phyloP scores from a whole-genome alignment of 2,329 filamentous ascomycete genomes.

The Penicillium sp. region DNA sequence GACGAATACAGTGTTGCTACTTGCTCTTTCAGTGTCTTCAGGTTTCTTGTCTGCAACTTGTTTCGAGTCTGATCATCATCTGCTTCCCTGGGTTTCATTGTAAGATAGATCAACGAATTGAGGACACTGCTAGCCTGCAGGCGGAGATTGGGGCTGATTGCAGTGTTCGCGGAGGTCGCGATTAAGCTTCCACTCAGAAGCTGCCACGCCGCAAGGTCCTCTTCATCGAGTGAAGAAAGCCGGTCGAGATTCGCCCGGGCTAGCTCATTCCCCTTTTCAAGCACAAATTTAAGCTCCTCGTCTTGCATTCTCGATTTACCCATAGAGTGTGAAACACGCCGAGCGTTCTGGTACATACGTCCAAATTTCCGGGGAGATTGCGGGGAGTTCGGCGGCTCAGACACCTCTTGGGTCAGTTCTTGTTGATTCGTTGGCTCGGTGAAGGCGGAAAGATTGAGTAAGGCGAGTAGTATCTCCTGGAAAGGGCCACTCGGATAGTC shows the following conservation, averaged over 20 bases:
- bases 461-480: slow-evolving; percentile 71
- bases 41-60: slow-evolving; percentile 70
- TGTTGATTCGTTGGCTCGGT: slow-evolving; percentile 52
- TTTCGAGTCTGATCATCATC: slow-evolving; percentile 55
- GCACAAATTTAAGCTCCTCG: slow-evolving; percentile 56
- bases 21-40: slow-evolving; percentile 67
- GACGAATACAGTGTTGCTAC: slow-evolving; percentile 61
- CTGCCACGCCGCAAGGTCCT: slow-evolving; percentile 75
- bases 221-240: slow-evolving; percentile 65
- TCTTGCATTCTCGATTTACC: slow-evolving; percentile 48
- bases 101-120: slow-evolving; percentile 47
- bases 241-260: slow-evolving; percentile 75
- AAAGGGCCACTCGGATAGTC: slow-evolving; percentile 88
- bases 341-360: slow-evolving; percentile 42
- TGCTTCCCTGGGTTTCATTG: slow-evolving; percentile 45
- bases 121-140: slow-evolving; percentile 66
- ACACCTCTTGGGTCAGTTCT: slow-evolving; percentile 56
- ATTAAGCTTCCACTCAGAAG: slow-evolving; percentile 63
- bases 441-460: slow-evolving; percentile 68
- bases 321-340: slow-evolving; percentile 47
- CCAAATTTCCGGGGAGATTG: slow-evolving; percentile 33
- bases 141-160: slow-evolving; percentile 45
- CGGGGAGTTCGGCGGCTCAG: slow-evolving; percentile 45
- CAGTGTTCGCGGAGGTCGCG: slow-evolving; percentile 46
- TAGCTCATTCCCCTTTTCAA: slow-evolving; percentile 74